Percentiles rank a stretch among this genome's conserved stretches.
phyloP scores from a whole-genome alignment of 2,329 filamentous ascomycete genomes.

The Blastomyces gilchristii region DNA sequence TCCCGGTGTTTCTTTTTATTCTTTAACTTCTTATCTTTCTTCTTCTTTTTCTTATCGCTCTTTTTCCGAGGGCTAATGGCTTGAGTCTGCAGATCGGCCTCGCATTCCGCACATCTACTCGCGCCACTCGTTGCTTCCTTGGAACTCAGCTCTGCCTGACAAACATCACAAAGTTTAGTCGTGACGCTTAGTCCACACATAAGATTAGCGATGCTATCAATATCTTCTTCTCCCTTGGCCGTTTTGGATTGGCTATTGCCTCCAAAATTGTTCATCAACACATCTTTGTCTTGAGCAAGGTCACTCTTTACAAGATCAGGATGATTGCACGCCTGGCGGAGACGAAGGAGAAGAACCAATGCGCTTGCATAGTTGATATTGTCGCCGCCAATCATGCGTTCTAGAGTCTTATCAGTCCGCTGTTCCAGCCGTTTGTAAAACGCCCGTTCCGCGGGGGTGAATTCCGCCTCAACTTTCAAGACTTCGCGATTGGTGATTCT shows the following conservation, averaged over 20 bases:
- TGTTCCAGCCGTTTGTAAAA: slow-evolving; percentile 81
- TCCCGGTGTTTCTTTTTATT: slow-evolving; percentile 32
- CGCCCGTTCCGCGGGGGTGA: slow-evolving; percentile 66
- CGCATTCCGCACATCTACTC: slow-evolving; percentile 62
- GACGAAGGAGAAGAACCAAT: slow-evolving; percentile 76
- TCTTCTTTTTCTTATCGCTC: slow-evolving; percentile 28
- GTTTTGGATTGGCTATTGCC: slow-evolving; percentile 42
- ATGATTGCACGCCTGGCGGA: slow-evolving; percentile 92
- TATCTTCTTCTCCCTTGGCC: slow-evolving; percentile 47
- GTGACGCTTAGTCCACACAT: slow-evolving; percentile 74
- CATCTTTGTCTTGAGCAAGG: slow-evolving; percentile 78
- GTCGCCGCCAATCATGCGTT: slow-evolving; percentile 73
- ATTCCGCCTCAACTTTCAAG: slow-evolving; percentile 64
- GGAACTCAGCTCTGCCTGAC: slow-evolving; percentile 56
- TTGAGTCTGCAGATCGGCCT: slow-evolving; percentile 59
- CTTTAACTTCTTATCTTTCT: slow-evolving; percentile 31
- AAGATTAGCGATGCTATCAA: slow-evolving; percentile 76
- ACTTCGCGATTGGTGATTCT: slow-evolving; percentile 88
- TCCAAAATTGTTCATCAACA: slow-evolving; percentile 54
- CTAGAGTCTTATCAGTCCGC: slow-evolving; percentile 74
- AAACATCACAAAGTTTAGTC: slow-evolving; percentile 72
- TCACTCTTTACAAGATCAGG: slow-evolving; percentile 78
- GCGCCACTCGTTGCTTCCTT: slow-evolving; percentile 45
- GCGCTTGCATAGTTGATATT: slow-evolving; percentile 88
- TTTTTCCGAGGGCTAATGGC: slow-evolving; percentile 26